Base-by-base conservation (phyloP, 441 rosid genomes). In the Pelargonium citronellum region DNA sequence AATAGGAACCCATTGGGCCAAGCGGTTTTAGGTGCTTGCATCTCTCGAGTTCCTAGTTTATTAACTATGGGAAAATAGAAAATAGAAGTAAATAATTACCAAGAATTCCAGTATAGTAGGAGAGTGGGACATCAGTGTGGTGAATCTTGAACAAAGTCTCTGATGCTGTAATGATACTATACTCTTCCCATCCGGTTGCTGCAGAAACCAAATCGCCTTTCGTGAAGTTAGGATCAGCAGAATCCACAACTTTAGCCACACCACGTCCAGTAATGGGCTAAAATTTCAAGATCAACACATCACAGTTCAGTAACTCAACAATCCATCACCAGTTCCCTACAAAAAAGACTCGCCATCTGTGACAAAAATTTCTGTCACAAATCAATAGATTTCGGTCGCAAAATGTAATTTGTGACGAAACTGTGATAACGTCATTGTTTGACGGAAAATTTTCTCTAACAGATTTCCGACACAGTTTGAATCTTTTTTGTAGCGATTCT, bases 51-150 rank as follows among this genome's bases (percentile, higher is more conserved):
- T 24, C 30, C 1, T 22, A n/a, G n/a, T n/a, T n/a, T n/a, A n/a
- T n/a, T n/a, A n/a, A n/a, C n/a, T n/a, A n/a, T n/a, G n/a, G n/a
- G n/a, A n/a, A n/a, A n/a, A n/a, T n/a, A n/a, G 24, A 22, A 22
- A 22, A 22, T 22, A 22, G 24, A 22, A 24, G 30, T 24, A 24
- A 24, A 1, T 24, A 47, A 15, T 69, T 71, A 81, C 87, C 87
- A 24, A 83, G 85, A 66, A 83, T 65, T 43, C 87, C 87, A 11
- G 80, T 81, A 68, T 83, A 83, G 78, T 83, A 76, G 34, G 85
- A 79, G 6, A 81, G 79, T 3, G 83, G 83, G 30, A 77, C 73
- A 67, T 77, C 79, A 1, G 77, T 75, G 57, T 73, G 69, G 11
- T 69, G 22, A 10, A 79, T 79, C 66, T 73, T 79, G 46, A 69